Base-by-base conservation (phyloP, 768 basidiomycete genomes). In the Suillus clintonianus region DNA sequence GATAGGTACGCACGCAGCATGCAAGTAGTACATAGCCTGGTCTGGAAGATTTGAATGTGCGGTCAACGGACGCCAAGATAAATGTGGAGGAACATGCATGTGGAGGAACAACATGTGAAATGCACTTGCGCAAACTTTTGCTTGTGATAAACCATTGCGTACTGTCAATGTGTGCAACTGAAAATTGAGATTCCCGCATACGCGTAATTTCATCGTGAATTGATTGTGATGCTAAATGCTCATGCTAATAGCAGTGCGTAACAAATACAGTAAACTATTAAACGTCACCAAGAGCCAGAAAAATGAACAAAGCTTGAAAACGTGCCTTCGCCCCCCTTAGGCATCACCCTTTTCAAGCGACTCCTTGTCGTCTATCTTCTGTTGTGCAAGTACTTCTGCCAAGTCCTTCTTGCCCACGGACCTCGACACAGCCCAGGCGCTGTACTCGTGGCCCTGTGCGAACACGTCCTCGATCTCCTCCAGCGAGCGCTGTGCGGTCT, bases 381-480 rank as follows among this genome's bases (percentile, higher is more conserved):
- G 34, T 67, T 54, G n/a, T 10, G 14, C 53, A 8, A 80, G 70
- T 47, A 89, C 80, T 24, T 89, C 82, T 17, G 79, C 74, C 66
- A 90, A 75, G 4, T 82, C 85, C 82, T 82, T 87, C 81, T 80
- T 85, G 5, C 89, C 89, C 30, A 88, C 85, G 41, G 86, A 74
- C 65, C 82, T 81, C 43, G 81, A 80, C 65, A 91, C 82, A 64
- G 82, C 83, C 91, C 91, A 92, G 6, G 91, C 90, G 19, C 86
- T 80, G 76, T 89, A 92, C 37, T 76, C 71, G 67, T 92, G 85
- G 0, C 89, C 89, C 67, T 87, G 84, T 6, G 79, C 76, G 79
- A 93, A 92, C 66, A 92, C 84, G 6, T 88, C 90, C 71, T 93
- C 91, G 47, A 92, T 82, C 74, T 93, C 91, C 75, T 93, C 91